These are phyloP conservation scores for Trichoderma aggressivum DNA, from an alignment of 2,329 filamentous ascomycete species.

Conservation along the genomic window DNA sequence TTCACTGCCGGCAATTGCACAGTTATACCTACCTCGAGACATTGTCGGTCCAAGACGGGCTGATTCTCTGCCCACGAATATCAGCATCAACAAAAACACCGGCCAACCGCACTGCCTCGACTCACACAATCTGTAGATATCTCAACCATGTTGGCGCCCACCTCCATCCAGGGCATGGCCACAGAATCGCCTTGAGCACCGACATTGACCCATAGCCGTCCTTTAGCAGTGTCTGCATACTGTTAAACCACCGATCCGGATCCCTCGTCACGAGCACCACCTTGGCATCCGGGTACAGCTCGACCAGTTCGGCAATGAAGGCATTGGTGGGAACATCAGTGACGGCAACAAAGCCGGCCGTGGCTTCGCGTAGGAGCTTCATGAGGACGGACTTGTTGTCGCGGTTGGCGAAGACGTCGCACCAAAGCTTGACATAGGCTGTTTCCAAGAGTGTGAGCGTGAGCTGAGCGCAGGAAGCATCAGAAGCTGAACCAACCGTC, in stretches of 20 bases:
- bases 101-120: not conserved
- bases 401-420: slow-evolving; percentile 14
- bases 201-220: not conserved
- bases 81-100: not conserved
- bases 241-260: slow-evolving; percentile 35
- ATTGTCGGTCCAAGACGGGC: not conserved
- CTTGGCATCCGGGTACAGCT: slow-evolving; percentile 47
- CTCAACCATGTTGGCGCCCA: slow-evolving; percentile 1
- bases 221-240: slow-evolving; percentile 22
- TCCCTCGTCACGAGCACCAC: slow-evolving; percentile 43
- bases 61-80: not conserved
- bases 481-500: slow-evolving; percentile 27
- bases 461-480: not conserved
- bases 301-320: slow-evolving; percentile 44
- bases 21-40: not conserved
- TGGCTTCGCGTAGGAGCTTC: slow-evolving; percentile 34
- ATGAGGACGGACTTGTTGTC: slow-evolving; percentile 27
- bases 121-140: not conserved
- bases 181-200: slow-evolving; percentile 15
- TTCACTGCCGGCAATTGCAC: not conserved
- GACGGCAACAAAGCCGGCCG: slow-evolving; percentile 44
- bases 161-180: slow-evolving; percentile 20
- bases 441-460: not conserved
- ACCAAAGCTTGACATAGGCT: slow-evolving; percentile 21
- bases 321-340: slow-evolving; percentile 43